These are phyloP conservation scores for Solanum clarkiae DNA, from an alignment of 257 asterid species.

Conservation along the genomic window DNA sequence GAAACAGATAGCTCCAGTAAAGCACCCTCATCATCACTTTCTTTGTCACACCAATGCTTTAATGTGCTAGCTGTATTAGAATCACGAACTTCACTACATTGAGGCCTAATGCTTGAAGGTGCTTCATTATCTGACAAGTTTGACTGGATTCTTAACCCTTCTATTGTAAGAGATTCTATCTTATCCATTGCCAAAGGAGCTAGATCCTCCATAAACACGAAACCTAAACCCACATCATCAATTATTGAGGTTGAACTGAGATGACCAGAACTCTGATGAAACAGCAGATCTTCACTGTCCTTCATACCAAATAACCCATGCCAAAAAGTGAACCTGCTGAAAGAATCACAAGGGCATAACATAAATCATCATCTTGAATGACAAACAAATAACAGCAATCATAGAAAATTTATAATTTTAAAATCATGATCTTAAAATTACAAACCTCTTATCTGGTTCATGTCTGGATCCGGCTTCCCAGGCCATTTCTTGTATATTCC, in stretches of 20 bases:
- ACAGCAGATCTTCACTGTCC: constrained; percentile 1
- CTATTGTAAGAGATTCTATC: constrained; percentile 57
- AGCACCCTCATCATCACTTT: constrained; percentile 10
- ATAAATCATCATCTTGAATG: constrained; percentile 1
- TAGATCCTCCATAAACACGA: constrained; percentile 38
- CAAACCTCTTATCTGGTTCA: constrained; percentile 36
- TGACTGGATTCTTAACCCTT: constrained; percentile 68
- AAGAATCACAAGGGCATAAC: background rate
- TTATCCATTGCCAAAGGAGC: constrained; percentile 40
- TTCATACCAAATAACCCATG: constrained; percentile 4
- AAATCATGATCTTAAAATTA: constrained; percentile 3
- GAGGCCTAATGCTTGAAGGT: constrained; percentile 37
- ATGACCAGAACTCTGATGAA: constrained; percentile 4
- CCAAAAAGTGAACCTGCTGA: constrained; percentile 21
- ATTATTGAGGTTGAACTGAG: constrained; percentile 10
- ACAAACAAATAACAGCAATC: background rate
- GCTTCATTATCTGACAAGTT: constrained; percentile 51
- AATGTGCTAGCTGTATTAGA: constrained; percentile 5
- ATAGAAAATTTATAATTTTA: background rate
- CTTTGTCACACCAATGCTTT: constrained; percentile 9
- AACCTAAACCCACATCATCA: constrained; percentile 28
- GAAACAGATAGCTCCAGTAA: constrained; percentile 32
- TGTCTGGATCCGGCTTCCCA: constrained; percentile 26
- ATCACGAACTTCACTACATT: constrained; percentile 5
- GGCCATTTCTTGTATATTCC: constrained; percentile 44